phyloP scores from a whole-genome alignment of 176 grass and related monocot species.

The Oryza nivara region DNA sequence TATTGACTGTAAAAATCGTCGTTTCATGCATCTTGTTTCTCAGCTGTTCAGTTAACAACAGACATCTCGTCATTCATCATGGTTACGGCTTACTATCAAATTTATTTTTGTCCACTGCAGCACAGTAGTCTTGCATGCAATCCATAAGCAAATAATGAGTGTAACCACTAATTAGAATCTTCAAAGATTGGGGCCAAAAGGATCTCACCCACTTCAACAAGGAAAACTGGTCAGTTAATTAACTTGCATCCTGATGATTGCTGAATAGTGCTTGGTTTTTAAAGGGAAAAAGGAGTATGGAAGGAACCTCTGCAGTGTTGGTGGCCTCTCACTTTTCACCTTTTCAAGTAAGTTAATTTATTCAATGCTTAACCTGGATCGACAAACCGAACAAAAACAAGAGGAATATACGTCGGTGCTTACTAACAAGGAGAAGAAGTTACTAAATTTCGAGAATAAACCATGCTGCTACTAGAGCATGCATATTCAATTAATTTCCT shows the following conservation, averaged over 20 bases:
- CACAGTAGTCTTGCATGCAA: neutral
- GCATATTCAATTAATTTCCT: no score
- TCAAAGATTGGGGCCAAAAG: neutral
- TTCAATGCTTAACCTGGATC: neutral
- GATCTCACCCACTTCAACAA: neutral
- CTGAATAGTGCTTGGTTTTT: neutral
- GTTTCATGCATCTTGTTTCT: neutral
- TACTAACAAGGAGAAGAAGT: neutral
- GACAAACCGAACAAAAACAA: neutral
- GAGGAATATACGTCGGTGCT: neutral
- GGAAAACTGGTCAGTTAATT: neutral
- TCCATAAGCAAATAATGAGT: neutral
- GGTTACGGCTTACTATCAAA: no score
- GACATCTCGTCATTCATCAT: no score
- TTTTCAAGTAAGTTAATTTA: neutral
- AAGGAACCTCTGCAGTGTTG: neutral
- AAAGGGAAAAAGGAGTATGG: neutral
- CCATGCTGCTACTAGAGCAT: no score
- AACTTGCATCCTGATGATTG: neutral
- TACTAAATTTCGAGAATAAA: no score
- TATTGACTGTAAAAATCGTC: neutral
- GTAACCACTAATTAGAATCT: neutral
- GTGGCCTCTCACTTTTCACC: neutral
- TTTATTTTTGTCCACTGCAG: neutral
- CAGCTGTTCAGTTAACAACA: no score